Base-by-base conservation (phyloP, 148 eudicot genomes). In the Gaultheria prostrata region DNA sequence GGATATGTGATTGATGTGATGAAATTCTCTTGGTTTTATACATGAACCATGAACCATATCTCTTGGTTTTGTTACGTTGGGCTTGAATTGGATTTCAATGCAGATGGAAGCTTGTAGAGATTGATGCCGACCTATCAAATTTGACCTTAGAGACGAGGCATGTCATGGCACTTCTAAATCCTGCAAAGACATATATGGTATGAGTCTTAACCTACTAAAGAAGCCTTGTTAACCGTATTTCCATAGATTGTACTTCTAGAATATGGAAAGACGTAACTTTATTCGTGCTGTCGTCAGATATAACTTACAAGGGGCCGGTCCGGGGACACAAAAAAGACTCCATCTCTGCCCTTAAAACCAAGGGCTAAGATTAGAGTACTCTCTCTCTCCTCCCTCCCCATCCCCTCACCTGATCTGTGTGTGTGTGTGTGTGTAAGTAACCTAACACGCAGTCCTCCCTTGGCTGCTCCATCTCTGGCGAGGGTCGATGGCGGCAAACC, bases 31-130 rank as follows among this genome's bases (percentile, higher is more conserved):
- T 21, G 51, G 53, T 21, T 32, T 84, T 79, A 82, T 45, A 11
- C 59, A 35, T 54, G 15, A 79, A 20, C 65, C 13, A 32, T 26
- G 80, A 53, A 43, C 18, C 18, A 56, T 80, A 70, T 81, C 20
- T n/a, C 14, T 83, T 81, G 4, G 50, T 73, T 33, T 9, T 7
- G 33, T 77, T 67, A 26, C 71, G 8, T 26, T 63, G 33, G 32
- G 79, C 84, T 54, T 32, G 24, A 75, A 35, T 81, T 28, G 33
- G 78, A 63, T 81, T 54, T 10, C 28, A 54, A 49, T 83, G 82
- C 92, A 97, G 99, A 76, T 97, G 99, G 99, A 97, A 92, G 79
- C 96, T 97, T 72, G 94, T 97, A 77, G 99, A 97, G 93, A 92
- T 97, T 89, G 96, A 97, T 91, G 97, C 98, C 76, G 89, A 90